These are phyloP conservation scores for Cicer yamashitae DNA, from an alignment of 306 rosid species.

Conservation along the genomic window DNA sequence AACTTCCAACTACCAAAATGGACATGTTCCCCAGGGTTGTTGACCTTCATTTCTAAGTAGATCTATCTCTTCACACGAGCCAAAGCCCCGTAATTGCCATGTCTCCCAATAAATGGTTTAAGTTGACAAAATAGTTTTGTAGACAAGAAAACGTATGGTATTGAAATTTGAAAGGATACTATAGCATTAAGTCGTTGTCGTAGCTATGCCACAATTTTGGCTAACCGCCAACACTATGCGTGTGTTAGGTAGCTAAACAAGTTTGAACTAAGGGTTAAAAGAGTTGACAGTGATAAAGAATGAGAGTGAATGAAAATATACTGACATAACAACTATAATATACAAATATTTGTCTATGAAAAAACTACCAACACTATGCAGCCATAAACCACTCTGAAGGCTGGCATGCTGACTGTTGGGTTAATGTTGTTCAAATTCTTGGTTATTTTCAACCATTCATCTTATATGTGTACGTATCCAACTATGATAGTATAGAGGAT, in stretches of 20 bases:
- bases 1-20: conserved; percentile 15
- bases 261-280: too few species aligned
- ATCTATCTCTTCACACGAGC: neutral
- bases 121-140: conserved; percentile 7
- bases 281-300: too few species aligned
- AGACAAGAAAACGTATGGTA: conserved; percentile 21
- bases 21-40: conserved; percentile 26
- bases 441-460: conserved; percentile 24
- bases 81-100: neutral
- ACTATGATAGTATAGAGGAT: conserved; percentile 31
- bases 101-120: neutral
- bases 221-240: neutral
- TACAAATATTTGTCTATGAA: too few species aligned
- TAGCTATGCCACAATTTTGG: conserved; percentile 35
- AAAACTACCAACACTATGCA: conserved; percentile 16
- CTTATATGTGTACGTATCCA: conserved; percentile 15
- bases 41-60: conserved; percentile 19
- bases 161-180: conserved; percentile 9
- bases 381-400: conserved; percentile 6
- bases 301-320: too few species aligned
- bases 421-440: conserved; percentile 11
- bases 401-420: conserved; percentile 17
- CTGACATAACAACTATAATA: too few species aligned
- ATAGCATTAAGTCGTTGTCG: conserved; percentile 13
- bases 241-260: too few species aligned